Base-by-base conservation (phyloP, 2,329 filamentous ascomycete species). In the Ophiostoma himal-ulmi region DNA sequence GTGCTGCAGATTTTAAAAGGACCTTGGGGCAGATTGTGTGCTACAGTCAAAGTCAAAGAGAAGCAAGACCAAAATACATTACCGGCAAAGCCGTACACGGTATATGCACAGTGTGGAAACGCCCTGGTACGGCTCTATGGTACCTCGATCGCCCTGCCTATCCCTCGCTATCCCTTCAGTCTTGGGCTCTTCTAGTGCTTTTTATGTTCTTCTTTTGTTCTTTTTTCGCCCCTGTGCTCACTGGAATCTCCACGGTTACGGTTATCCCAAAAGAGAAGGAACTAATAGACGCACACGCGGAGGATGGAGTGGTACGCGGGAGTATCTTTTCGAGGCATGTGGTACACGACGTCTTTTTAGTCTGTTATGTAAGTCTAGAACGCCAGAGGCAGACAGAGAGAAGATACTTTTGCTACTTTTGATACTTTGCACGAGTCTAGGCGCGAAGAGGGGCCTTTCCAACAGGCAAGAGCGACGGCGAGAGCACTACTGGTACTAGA, bases 241-340 rank as follows among this genome's bases (percentile, higher is more conserved):
- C 60, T 37, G 60, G 68, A 69, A 30, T 65, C 68, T 57, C 68
- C 60, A 66, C 69, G 69, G 5, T 57, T 30, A 30, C 30, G 30
- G 3, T 30, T 62, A n/a, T 67, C 62, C 69, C 14, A 66, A 70
- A 60, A 34, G 48, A 70, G 68, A 70, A 70, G 62, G 68, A 66
- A 60, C 60, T 57, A 69, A 20, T 30, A 3, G 13, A 6, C 20
- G 14, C 22, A 13, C 1, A 10, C 2, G 26, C 52, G 22, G 52
- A 57, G 52, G 7, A 54, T 8, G 39, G 39, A 44, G 17, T 64
- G 60, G 14, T 26, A 34, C 22, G 26, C 13, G 10, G 3, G 44
- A 48, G 44, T 48, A 17, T 17, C 52, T 54, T 13, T 14, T 26
- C 7, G n/a, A 54, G n/a, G 41, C 20, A 17, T 44, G 41, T 44